A percentile compares a stretch with the other conserved stretches of the same genome.
Evolutionary conservation across 345 rosid species (phyloP).

Genomic region (Pistacia integerrima): DNA sequence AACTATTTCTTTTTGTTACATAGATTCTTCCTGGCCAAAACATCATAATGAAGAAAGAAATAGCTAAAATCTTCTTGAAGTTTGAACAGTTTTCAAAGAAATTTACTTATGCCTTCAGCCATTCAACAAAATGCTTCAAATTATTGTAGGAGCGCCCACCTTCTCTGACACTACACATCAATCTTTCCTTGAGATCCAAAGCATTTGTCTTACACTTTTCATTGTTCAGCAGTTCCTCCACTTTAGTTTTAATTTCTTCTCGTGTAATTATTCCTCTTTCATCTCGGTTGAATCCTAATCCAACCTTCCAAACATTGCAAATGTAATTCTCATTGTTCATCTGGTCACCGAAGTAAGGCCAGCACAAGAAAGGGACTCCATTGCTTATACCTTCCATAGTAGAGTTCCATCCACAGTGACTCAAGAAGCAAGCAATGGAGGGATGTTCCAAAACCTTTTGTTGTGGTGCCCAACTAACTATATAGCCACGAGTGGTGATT

Average conservation of each 20-base stretch:
- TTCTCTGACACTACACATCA: neutral
- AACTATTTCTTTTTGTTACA: too few species aligned
- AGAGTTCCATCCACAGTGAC: slow-evolving; percentile 8
- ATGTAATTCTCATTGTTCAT: neutral
- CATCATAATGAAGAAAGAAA: too few species aligned
- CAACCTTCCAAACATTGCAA: neutral
- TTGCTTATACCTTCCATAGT: neutral
- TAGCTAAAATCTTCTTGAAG: neutral
- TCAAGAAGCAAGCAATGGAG: neutral
- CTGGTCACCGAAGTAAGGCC: neutral
- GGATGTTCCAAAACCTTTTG: neutral
- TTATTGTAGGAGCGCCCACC: neutral
- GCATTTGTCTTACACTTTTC: neutral
- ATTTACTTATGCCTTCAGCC: neutral
- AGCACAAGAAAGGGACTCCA: neutral
- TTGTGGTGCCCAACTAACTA: neutral
- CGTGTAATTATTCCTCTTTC: neutral
- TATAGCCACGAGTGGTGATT: neutral
- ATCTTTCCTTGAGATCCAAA: neutral
- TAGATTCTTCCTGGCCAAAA: too few species aligned
- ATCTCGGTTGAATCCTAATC: neutral
- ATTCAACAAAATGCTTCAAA: neutral
- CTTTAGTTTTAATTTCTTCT: neutral
- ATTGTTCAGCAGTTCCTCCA: neutral
- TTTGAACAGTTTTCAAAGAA: too few species aligned